Base-by-base conservation (phyloP, 306 rosid genomes). In the Cercis canadensis region DNA sequence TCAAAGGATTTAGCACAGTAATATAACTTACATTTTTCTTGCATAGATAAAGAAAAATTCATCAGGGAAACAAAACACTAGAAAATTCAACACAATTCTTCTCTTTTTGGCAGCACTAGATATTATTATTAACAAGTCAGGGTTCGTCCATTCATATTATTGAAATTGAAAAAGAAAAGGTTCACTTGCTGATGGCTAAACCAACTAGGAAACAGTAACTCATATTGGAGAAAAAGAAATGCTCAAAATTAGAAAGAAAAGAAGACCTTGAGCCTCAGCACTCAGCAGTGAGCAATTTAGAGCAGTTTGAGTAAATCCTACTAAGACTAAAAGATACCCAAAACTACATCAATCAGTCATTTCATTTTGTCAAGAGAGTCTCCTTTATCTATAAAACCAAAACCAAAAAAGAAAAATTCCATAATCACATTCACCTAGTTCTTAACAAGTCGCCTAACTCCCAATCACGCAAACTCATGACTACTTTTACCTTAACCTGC, bases 291-390 rank as follows among this genome's bases (percentile, higher is more conserved):
- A 69, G 40, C 14, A 45, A 65, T 14, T 84, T 76, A 92, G 33
- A 94, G 90, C 8, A 61, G 64, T 43, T 89, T 82, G 76, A 94
- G 96, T 6, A 94, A 68, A 29, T 94, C 96, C 44, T 94, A n/a
- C n/a, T n/a, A n/a, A n/a, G n/a, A n/a, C n/a, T n/a, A n/a, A n/a
- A n/a, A n/a, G n/a, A n/a, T n/a, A n/a, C n/a, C n/a, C n/a, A n/a
- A n/a, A n/a, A n/a, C n/a, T n/a, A n/a, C n/a, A n/a, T n/a, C n/a
- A n/a, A n/a, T n/a, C n/a, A n/a, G n/a, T n/a, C n/a, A n/a, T n/a
- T n/a, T n/a, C n/a, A n/a, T n/a, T n/a, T n/a, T n/a, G n/a, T n/a
- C n/a, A n/a, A n/a, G n/a, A n/a, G n/a, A n/a, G n/a, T n/a, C n/a
- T n/a, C n/a, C n/a, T n/a, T n/a, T n/a, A n/a, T n/a, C n/a, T n/a